Conservation (phyloP, 148 eudicot species). For the Fagopyrum tataricum region DNA sequence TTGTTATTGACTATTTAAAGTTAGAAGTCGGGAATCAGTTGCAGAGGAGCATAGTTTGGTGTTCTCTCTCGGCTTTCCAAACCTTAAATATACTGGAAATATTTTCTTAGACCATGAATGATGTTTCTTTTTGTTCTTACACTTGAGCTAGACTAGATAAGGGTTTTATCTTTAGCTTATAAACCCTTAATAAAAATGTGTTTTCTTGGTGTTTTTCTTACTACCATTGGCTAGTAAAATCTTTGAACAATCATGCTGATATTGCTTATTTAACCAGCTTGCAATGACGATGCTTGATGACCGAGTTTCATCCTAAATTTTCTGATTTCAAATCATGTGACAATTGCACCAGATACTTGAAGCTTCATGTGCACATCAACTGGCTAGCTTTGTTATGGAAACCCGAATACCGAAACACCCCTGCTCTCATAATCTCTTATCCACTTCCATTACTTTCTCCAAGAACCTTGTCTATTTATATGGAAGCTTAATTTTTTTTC, state of each 20-base stretch:
- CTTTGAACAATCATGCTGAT: conserved; percentile 3
- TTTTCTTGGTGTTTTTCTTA: neutral
- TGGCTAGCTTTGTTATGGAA: neutral
- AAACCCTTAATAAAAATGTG: neutral
- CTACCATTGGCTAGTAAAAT: neutral
- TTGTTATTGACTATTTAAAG: conserved; percentile 13
- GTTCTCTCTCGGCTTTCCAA: conserved; percentile 9
- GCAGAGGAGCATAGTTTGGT: conserved; percentile 22
- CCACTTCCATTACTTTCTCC: neutral
- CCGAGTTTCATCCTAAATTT: conserved; percentile 1
- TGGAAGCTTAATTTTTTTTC: neutral
- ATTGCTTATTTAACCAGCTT: conserved; percentile 5
- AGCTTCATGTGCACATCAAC: neutral
- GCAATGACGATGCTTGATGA: conserved; percentile 7
- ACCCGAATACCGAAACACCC: too few relatives aligned
- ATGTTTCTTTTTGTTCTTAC: neutral
- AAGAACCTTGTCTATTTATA: neutral
- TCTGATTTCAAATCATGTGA: conserved; percentile 9
- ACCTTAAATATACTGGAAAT: neutral
- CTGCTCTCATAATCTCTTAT: neutral
- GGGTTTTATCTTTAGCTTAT: too few relatives aligned
- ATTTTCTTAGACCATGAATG: neutral
- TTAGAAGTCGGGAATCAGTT: conserved; percentile 26
- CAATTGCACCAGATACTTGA: conserved; percentile 2
- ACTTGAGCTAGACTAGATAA: too few relatives aligned